These are phyloP conservation scores for Purpureocillium lavendulum DNA, from an alignment of 2,329 filamentous ascomycete species.

Conservation along the genomic window DNA sequence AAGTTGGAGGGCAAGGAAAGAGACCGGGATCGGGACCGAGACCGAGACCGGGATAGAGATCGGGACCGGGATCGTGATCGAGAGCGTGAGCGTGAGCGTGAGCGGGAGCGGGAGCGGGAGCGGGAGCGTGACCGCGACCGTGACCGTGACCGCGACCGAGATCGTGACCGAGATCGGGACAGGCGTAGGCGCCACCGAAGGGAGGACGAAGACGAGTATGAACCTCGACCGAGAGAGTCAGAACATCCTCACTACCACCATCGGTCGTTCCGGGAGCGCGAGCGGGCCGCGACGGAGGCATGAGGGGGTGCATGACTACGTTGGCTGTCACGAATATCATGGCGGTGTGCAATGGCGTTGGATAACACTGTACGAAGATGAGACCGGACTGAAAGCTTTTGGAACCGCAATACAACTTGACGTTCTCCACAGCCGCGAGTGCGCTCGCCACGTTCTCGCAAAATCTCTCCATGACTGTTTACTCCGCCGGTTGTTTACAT, in stretches of 20 bases:
- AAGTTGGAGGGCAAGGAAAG: slow-evolving; percentile 1
- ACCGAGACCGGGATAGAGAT: slow-evolving; percentile 11
- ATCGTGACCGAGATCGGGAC: slow-evolving; percentile 8
- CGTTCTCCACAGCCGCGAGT: too few relatives aligned
- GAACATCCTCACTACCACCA: slow-evolving; percentile 12
- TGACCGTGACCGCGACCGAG: slow-evolving; percentile 5
- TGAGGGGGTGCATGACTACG: neutral
- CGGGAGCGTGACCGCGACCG: slow-evolving; percentile 7
- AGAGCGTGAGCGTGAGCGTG: slow-evolving; percentile 9
- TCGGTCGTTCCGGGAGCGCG: slow-evolving; percentile 12
- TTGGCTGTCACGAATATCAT: too few relatives aligned
- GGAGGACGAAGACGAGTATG: slow-evolving; percentile 14
- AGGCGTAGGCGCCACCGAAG: slow-evolving; percentile 12
- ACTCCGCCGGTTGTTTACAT: too few relatives aligned
- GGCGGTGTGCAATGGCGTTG: too few relatives aligned
- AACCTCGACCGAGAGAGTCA: slow-evolving; percentile 6
- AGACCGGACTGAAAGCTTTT: too few relatives aligned
- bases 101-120: slow-evolving; percentile 9
- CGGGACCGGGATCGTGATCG: slow-evolving; percentile 13
- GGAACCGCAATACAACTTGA: too few relatives aligned
- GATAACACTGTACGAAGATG: too few relatives aligned
- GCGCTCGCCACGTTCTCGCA: too few relatives aligned
- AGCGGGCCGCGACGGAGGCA: slow-evolving; percentile 5
- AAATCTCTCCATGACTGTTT: too few relatives aligned
- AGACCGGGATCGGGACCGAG: slow-evolving; percentile 4